These are phyloP conservation scores for Knoxdaviesia proteae DNA, from an alignment of 2,329 filamentous ascomycete species.

Conservation along the genomic window DNA sequence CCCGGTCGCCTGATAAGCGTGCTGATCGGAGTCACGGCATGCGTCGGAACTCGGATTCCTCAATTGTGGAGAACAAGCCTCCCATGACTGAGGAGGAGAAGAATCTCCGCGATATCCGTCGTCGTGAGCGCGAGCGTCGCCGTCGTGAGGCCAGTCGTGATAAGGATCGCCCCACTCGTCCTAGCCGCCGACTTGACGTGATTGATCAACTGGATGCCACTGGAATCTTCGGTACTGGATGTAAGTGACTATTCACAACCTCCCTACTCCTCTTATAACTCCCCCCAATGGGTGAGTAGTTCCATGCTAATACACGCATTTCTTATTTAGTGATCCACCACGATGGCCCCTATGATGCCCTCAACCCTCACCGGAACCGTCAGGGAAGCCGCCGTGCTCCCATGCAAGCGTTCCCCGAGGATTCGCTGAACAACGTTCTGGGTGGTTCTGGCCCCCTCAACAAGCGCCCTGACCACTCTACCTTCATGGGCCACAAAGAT, in stretches of 20 bases:
- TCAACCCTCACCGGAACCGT: conserved; percentile 83
- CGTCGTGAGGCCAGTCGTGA: conserved; percentile 20
- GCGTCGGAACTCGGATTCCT: conserved; percentile 64
- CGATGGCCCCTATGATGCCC: conserved; percentile 90
- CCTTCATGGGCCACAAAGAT: conserved; percentile 62
- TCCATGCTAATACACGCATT: too few species aligned
- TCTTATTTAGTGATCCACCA: conserved; percentile 73
- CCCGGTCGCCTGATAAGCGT: conserved; percentile 17
- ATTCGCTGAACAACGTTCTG: conserved; percentile 77
- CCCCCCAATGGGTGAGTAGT: too few species aligned
- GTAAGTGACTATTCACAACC: conserved; percentile 29
- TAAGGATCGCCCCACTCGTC: conserved; percentile 23
- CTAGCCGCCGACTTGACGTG: conserved; percentile 48
- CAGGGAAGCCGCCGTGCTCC: conserved; percentile 66
- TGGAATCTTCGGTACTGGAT: conserved; percentile 79
- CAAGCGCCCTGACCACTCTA: conserved; percentile 58
- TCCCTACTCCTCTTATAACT: neutral
- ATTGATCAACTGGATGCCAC: conserved; percentile 96
- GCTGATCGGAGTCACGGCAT: conserved; percentile 24
- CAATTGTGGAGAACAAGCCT: conserved; percentile 39
- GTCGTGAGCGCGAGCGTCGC: conserved; percentile 29
- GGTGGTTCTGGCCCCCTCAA: conserved; percentile 77
- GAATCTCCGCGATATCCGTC: conserved; percentile 24
- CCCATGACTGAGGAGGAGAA: conserved; percentile 38
- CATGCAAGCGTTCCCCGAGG: conserved; percentile 90